Conservation (phyloP, 2,329 filamentous ascomycete genomes). For the Chaetomium globosum region DNA sequence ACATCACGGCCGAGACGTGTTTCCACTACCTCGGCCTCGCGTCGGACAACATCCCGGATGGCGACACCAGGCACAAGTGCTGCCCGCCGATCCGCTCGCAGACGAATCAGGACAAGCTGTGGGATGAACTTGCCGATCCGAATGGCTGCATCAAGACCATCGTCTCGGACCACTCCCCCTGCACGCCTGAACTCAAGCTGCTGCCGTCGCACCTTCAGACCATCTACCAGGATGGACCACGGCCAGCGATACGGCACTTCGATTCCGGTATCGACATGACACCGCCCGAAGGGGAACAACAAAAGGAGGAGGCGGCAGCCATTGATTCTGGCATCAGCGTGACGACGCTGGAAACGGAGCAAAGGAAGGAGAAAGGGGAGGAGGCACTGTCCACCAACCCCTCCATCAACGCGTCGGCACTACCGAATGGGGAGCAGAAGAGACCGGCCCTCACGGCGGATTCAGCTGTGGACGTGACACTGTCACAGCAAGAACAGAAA, state of each 20-base stretch:
- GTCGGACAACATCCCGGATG: slow-evolving; percentile 77
- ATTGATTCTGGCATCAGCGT: background rate
- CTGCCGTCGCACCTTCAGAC: slow-evolving; percentile 68
- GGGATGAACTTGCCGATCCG: slow-evolving; percentile 72
- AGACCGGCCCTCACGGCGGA: slow-evolving; percentile 41
- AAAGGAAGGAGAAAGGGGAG: background rate
- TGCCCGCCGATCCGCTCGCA: slow-evolving; percentile 86
- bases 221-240: slow-evolving; percentile 23
- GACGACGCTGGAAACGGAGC: slow-evolving; percentile 32
- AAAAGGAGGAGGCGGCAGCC: background rate
- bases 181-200: slow-evolving; percentile 91
- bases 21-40: slow-evolving; percentile 91
- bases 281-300: slow-evolving; percentile 34
- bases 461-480: slow-evolving; percentile 52
- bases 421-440: background rate
- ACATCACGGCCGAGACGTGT: slow-evolving; percentile 92
- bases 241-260: slow-evolving; percentile 48
- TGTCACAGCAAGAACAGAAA: slow-evolving; percentile 18
- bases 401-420: background rate
- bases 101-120: slow-evolving; percentile 80
- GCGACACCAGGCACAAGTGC: slow-evolving; percentile 92
- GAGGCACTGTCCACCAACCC: background rate
- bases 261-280: slow-evolving; percentile 59
- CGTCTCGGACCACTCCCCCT: slow-evolving; percentile 94
- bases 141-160: slow-evolving; percentile 88